A percentile compares a stretch with the other conserved stretches of the same genome.
phyloP scores from a whole-genome alignment of 495 filamentous ascomycete genomes.

The Podospora sp. region DNA sequence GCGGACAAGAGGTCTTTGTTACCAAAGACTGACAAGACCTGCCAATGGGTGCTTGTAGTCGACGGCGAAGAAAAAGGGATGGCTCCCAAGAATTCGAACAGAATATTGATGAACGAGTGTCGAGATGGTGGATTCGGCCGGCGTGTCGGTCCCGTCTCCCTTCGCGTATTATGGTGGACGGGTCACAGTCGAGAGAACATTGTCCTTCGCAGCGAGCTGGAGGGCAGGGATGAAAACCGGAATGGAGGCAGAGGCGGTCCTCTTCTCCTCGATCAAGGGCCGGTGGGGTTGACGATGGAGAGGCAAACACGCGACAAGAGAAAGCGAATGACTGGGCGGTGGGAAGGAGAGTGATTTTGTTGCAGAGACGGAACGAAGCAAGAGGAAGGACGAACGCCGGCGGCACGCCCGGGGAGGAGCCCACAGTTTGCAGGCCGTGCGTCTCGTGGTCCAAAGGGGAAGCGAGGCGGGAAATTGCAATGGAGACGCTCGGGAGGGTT shows the following conservation, averaged over 20 bases:
- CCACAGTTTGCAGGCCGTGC: conserved; percentile 23
- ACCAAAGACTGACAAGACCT: conserved; percentile 27
- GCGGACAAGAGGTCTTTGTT: conserved; percentile 11
- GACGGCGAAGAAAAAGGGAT: conserved; percentile 18
- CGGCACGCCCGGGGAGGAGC: conserved; percentile 20
- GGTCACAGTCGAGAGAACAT: conserved; percentile 33
- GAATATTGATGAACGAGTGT: conserved; percentile 34
- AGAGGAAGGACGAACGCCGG: conserved; percentile 9
- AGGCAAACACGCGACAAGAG: conserved; percentile 18
- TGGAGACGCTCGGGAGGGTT: conserved; percentile 29
- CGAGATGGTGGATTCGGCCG: conserved; percentile 18
- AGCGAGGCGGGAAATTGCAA: conserved; percentile 40
- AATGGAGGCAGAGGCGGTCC: conserved; percentile 12
- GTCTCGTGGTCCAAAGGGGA: conserved; percentile 26
- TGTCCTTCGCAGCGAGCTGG: conserved; percentile 28
- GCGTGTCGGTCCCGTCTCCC: conserved; percentile 25
- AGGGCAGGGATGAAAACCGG: conserved; percentile 19
- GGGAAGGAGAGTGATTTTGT: conserved; percentile 37
- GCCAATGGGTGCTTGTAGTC: conserved; percentile 21
- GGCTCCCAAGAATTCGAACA: conserved; percentile 22
- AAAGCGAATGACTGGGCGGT: conserved; percentile 38
- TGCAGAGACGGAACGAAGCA: conserved; percentile 26
- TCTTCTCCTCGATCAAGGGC: conserved; percentile 14
- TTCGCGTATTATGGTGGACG: conserved; percentile 26
- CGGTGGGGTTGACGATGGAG: conserved; percentile 28